phyloP scores from a whole-genome alignment of 2,329 filamentous ascomycete genomes.

The Cladophialophora psammophila region DNA sequence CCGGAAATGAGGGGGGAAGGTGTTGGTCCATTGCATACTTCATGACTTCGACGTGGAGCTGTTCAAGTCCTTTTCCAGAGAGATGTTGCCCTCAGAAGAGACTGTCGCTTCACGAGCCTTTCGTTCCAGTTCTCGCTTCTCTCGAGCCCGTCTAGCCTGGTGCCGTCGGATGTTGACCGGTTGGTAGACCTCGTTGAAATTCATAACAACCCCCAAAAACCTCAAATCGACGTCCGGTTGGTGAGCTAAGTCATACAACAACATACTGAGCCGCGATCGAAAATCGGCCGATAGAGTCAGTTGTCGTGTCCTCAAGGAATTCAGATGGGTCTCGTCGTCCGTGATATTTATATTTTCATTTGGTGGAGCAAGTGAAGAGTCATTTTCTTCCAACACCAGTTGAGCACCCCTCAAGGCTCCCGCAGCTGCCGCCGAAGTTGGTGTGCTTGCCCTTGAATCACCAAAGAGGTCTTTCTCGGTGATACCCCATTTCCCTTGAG shows the following conservation, averaged over 20 bases:
- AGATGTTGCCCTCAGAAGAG: slow-evolving; percentile 32
- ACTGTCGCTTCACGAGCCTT: slow-evolving; percentile 31
- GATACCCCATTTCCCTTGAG: slow-evolving; percentile 69
- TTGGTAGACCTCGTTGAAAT: slow-evolving; percentile 97
- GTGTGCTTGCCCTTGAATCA: slow-evolving; percentile 42
- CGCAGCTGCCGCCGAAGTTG: slow-evolving; percentile 28
- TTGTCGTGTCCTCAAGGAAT: slow-evolving; percentile 76
- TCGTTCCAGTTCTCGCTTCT: slow-evolving; percentile 35
- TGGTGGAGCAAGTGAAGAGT: slow-evolving; percentile 31
- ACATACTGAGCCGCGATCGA: slow-evolving; percentile 74
- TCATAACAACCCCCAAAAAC: slow-evolving; percentile 96
- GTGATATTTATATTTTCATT: slow-evolving; percentile 22
- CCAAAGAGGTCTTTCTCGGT: slow-evolving; percentile 60
- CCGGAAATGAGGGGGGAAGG: background rate
- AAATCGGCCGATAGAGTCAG: slow-evolving; percentile 77
- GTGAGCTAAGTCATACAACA: slow-evolving; percentile 89
- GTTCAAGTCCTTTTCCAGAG: slow-evolving; percentile 32
- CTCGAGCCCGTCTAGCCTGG: slow-evolving; percentile 42
- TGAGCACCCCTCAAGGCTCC: slow-evolving; percentile 20
- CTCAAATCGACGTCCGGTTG: slow-evolving; percentile 95
- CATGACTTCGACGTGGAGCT: slow-evolving; percentile 39
- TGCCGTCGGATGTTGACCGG: slow-evolving; percentile 71
- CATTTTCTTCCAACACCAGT: slow-evolving; percentile 32
- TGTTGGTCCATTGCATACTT: background rate
- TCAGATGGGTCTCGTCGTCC: slow-evolving; percentile 70